Conservation (phyloP, 495 filamentous ascomycete species). For the Hypoxylon fuscum region DNA sequence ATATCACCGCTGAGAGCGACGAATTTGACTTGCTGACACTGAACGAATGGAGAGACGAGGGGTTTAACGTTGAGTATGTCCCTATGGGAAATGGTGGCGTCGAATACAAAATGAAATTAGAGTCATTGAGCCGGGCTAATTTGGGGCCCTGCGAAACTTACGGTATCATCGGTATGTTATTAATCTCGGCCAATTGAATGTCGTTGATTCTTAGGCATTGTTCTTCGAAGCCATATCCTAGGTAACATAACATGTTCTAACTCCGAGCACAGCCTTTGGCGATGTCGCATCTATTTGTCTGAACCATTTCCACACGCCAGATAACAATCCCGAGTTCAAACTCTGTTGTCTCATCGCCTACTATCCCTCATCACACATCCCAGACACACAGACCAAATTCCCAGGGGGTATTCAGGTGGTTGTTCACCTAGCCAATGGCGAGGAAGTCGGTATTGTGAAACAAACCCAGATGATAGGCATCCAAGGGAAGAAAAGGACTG, state of each 20-base stretch:
- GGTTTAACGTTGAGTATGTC: constrained; percentile 70
- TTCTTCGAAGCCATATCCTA: not conserved
- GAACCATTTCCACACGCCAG: constrained; percentile 47
- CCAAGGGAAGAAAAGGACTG: constrained; percentile 65
- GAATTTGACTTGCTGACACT: constrained; percentile 69
- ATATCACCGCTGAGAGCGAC: constrained; percentile 67
- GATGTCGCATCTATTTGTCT: constrained; percentile 48
- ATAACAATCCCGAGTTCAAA: constrained; percentile 55
- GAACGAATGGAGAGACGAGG: constrained; percentile 70
- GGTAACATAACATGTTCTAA: constrained; percentile 16
- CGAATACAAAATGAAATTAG: constrained; percentile 60
- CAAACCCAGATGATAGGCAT: constrained; percentile 66
- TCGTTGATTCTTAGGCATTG: not conserved
- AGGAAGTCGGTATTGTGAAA: constrained; percentile 56
- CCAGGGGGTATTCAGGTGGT: constrained; percentile 52
- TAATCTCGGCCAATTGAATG: not conserved
- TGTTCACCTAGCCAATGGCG: constrained; percentile 56
- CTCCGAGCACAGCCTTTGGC: constrained; percentile 39
- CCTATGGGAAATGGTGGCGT: constrained; percentile 63
- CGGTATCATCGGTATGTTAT: constrained; percentile 46
- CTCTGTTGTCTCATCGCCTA: constrained; percentile 60
- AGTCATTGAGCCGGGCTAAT: constrained; percentile 29
- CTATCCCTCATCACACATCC: constrained; percentile 56
- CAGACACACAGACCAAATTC: constrained; percentile 52
- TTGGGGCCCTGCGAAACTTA: constrained; percentile 48